phyloP scores from a whole-genome alignment of 129 eudicot species.

The sunflower (Helianthus annuus) region HanXRQr2.0-SUNRISE NC_035446.2:107907947-107908446 shows the following conservation, averaged over 20 bases:
- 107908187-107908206: conserved; percentile 40
- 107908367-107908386: conserved; percentile 42
- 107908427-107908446: conserved; percentile 67
- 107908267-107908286: conserved; percentile 32
- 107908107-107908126: conserved; percentile 54
- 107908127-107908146: conserved; percentile 69
- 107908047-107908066: conserved; percentile 45
- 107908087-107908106: conserved; percentile 45
- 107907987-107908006: conserved; percentile 14
- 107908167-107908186: conserved; percentile 35
- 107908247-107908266: conserved; percentile 23
- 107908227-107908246: conserved; percentile 56
- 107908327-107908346: conserved; percentile 57
- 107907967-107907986: too few relatives aligned
- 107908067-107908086: conserved; percentile 48
- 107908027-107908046: neutral
- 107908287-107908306: conserved; percentile 61
- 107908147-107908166: conserved; percentile 42
- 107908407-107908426: conserved; percentile 47
- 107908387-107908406: conserved; percentile 41
- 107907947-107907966: neutral
- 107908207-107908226: conserved; percentile 63
- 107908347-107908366: conserved; percentile 54
- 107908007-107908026: neutral
- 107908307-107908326: conserved; percentile 56